Evolutionary conservation across 2,329 filamentous ascomycete genomes (phyloP), one percentile per base, ranked within the genome.

Genomic region (Pseudopyricularia cyperi): DNA sequence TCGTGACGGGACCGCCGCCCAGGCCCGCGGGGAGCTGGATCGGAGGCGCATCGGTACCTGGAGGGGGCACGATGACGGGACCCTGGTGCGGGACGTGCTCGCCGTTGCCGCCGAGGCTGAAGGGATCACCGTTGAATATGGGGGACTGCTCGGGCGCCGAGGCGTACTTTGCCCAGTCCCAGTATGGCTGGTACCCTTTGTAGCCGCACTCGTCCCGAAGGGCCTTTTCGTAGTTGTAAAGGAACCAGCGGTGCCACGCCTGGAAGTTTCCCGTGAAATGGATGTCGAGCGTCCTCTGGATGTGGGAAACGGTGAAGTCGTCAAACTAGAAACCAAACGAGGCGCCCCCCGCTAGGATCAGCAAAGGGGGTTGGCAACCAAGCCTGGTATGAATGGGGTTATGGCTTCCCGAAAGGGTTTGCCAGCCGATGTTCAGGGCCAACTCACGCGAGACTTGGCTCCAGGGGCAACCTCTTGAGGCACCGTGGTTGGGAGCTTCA

Each of bases 1-100:
- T 67, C 8, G 59, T 63, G 1, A 79, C 65, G 58, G 69, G 78
- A 7, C 76, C 75, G 46, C 76, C 76, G n/a, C 76, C 76, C 0
- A 64, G 62, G 22, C 73, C 75, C 0, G 68, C 65, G 2, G 70
- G 68, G 15, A 69, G 35, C 50, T 55, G 53, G 30, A 53, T 57
- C 42, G 52, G 52, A 9, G 53, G 57, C 28, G 57, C 59, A n/a
- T 61, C 59, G 46, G 62, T 57, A 34, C 59, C 57, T 3, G 59
- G 54, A 3, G 60, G 59, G 9, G 62, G 62, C 0, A 55, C 56
- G 49, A 63, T 63, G 9, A 63, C 55, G 12, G 62, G 60, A 15
- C 64, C 64, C 0, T 62, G 55, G 46, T 66, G 62, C 7, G 62
- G 59, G 39, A 65, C 56, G 55, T 60, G 63, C 51, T 65, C 61